These are phyloP conservation scores for Solanum etuberosum DNA, from an alignment of 257 asterid species.

Conservation along the genomic window DNA sequence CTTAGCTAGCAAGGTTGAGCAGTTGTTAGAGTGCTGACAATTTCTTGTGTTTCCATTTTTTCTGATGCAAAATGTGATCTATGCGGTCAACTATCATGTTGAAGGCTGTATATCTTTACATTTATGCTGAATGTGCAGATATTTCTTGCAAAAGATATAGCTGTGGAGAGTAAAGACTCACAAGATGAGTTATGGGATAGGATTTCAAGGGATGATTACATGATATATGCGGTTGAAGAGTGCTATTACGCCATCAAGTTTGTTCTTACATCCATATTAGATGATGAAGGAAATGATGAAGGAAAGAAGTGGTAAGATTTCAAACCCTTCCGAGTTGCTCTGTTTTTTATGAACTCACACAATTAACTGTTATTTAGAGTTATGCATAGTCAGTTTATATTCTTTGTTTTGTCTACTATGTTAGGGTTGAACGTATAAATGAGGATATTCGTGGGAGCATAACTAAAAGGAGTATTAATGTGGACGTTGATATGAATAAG, in stretches of 20 bases:
- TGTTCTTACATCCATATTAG: constrained; percentile 65
- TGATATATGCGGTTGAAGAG: constrained; percentile 95
- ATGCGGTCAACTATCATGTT: constrained; percentile 1
- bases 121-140: constrained; percentile 26
- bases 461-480: constrained; percentile 33
- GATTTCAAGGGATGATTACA: constrained; percentile 87
- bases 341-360: background rate
- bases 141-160: constrained; percentile 89
- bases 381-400: background rate
- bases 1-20: constrained; percentile 80
- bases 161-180: constrained; percentile 66
- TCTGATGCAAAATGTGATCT: constrained; percentile 1
- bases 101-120: background rate
- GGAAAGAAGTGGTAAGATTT: constrained; percentile 72
- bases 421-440: constrained; percentile 83
- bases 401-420: background rate
- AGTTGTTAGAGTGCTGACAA: constrained; percentile 5
- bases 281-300: constrained; percentile 64
- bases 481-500: constrained; percentile 52
- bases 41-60: background rate
- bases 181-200: constrained; percentile 93
- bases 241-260: constrained; percentile 36
- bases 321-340: background rate
- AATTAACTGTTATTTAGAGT: background rate
- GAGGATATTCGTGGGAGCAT: constrained; percentile 52